phyloP scores from a whole-genome alignment of 2,329 filamentous ascomycete genomes.

The Trichoderma sp. region DNA sequence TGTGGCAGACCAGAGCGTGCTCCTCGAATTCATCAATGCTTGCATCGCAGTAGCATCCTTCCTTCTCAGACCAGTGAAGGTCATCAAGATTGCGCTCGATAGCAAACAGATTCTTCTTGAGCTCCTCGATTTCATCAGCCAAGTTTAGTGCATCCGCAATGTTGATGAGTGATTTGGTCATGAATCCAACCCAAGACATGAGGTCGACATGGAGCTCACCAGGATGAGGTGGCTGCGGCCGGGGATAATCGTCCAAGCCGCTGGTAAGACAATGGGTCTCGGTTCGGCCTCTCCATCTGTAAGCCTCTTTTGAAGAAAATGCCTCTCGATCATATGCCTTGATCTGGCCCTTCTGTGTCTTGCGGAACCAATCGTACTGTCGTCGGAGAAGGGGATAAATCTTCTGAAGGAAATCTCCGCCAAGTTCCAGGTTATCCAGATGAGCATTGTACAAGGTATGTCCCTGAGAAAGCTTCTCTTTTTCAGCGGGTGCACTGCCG shows the following conservation, averaged over 20 bases:
- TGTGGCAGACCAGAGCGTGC: slow-evolving; percentile 86
- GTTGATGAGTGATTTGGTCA: slow-evolving; percentile 82
- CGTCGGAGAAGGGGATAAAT: slow-evolving; percentile 86
- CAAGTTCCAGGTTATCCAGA: slow-evolving; percentile 68
- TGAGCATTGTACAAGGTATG: slow-evolving; percentile 64
- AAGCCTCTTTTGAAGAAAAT: slow-evolving; percentile 87
- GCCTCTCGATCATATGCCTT: slow-evolving; percentile 89
- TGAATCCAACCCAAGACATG: slow-evolving; percentile 96
- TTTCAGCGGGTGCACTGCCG: slow-evolving; percentile 49
- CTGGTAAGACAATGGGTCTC: slow-evolving; percentile 87
- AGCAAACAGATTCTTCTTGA: slow-evolving; percentile 71
- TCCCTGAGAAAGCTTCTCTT: slow-evolving; percentile 48
- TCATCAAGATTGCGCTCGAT: slow-evolving; percentile 88
- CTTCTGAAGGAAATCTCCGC: slow-evolving; percentile 70
- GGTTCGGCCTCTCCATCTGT: slow-evolving; percentile 92
- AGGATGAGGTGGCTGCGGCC: slow-evolving; percentile 89
- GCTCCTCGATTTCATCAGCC: slow-evolving; percentile 74
- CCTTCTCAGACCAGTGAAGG: slow-evolving; percentile 85
- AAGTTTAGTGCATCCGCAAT: slow-evolving; percentile 78
- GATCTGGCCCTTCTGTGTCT: slow-evolving; percentile 87
- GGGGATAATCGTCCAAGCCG: slow-evolving; percentile 94
- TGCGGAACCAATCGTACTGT: slow-evolving; percentile 94
- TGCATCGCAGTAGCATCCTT: slow-evolving; percentile 88
- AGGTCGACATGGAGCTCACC: slow-evolving; percentile 95
- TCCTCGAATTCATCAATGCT: slow-evolving; percentile 97